Evolutionary conservation across 495 filamentous ascomycete genomes (phyloP), one percentile per base, ranked within the genome.

Genomic region (Penicillium bialowiezense): DNA sequence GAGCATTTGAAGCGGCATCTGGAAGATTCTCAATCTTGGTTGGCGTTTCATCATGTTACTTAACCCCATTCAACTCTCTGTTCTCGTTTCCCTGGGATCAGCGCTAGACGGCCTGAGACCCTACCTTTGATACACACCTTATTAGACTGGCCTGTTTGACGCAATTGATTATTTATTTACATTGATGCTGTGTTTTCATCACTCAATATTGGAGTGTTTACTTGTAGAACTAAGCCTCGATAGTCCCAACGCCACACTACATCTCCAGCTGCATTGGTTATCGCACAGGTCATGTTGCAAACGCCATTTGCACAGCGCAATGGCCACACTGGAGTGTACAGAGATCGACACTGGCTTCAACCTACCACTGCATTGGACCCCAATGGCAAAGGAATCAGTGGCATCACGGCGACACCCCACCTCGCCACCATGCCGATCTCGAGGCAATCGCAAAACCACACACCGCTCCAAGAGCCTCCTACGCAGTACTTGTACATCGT

Each of bases 1-100:
- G 48, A 59, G 55, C 61, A 64, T 64, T 51, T 59, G 61, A 64
- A 64, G 61, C 58, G 58, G 42, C 61, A 64, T 64, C 58, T 56
- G 61, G 55, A 51, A 62, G 58, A 64, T 28, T 43, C 56, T 62
- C 37, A 29, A 56, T 61, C 50, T 62, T 63, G 55, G 55, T 64
- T 64, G 61, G 61, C 61, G 61, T 64, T 64, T 55, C 58, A 62
- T 56, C 24, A 38, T 51, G 61, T 62, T 56, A 59, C 58, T 59
- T 48, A 52, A 54, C 58, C 18, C 52, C 19, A 33, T 37, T 35
- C 33, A 47, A 47, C 40, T 48, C 50, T 48, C 54, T 23, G 37
- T 51, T 59, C 50, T 49, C 51, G 43, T 40, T 52, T 51, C 49
- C 33, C 29, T 59, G n/a, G n/a, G n/a, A n/a, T 47, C 46, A 62